Base-by-base conservation (phyloP, 495 filamentous ascomycete species). In the Tuber melanosporum region DNA sequence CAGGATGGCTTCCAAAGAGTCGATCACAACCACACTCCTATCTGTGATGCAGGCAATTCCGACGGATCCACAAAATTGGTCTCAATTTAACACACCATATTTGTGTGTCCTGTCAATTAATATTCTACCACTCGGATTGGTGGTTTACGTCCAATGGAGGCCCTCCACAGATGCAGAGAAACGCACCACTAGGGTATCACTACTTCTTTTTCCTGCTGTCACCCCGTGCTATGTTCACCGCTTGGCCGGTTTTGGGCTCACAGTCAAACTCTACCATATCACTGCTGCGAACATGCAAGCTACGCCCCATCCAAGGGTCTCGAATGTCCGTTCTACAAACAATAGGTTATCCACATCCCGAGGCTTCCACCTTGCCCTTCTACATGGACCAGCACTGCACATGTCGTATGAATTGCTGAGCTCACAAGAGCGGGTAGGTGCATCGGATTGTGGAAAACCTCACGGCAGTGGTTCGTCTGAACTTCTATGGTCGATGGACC, bases 11-110 rank as follows among this genome's bases (percentile, higher is more conserved):
- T 74, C 66, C 22, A 70, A 46, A 49, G n/a, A 76, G 57, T 74
- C 77, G 15, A 70, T 69, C 17, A 44, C 70, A 14, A 80, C n/a
- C 77, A 52, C 46, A 80, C 32, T 44, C 66, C 52, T 73, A 42
- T 71, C 39, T 70, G 79, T 47, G 62, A 80, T 80, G 78, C 78
- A 80, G 73, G 52, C 44, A 71, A 43, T 79, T 75, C 78, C 78
- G 78, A 75, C 44, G 77, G 73, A 66, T 44, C 73, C 73, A 80
- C 78, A 71, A 62, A 71, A 76, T 43, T 70, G 36, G 43, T 77
- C 72, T 73, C 70, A 42, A 79, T 78, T 76, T 20, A 73, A 32
- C 72, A 49, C 47, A 4, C 49, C 72, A 70, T 79, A 69, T 74
- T 73, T 46, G 77, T 80, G 78, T 66, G 66, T 69, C 71, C 70